A percentile compares a stretch with the other conserved stretches of the same genome.
Evolutionary conservation across 495 filamentous ascomycete genomes (phyloP).

Genomic region (Neurospora sublineolata): DNA sequence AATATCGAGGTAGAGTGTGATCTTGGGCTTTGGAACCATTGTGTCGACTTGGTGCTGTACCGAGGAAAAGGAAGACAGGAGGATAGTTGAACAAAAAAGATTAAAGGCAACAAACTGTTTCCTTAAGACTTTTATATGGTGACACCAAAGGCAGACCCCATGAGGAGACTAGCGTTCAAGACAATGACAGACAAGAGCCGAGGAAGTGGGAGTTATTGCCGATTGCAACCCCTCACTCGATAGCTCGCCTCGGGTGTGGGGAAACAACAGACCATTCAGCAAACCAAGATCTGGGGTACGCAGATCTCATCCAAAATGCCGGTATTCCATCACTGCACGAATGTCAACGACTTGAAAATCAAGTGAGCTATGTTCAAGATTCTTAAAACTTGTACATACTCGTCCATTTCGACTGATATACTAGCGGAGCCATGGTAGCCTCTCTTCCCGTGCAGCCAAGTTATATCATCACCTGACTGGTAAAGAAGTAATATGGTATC

Average conservation of each 20-base stretch:
- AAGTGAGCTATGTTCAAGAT: background rate
- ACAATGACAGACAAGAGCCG: background rate
- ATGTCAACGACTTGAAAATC: background rate
- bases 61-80: background rate
- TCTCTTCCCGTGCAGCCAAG: background rate
- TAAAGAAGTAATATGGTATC: background rate
- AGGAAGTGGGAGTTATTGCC: background rate
- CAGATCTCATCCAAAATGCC: background rate
- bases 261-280: background rate
- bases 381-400: background rate
- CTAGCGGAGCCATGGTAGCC: background rate
- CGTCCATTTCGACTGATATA: background rate
- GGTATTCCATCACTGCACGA: background rate
- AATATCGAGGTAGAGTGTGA: constrained; percentile 57
- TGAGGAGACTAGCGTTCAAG: background rate
- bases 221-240: background rate
- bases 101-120: no score
- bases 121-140: no score
- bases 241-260: background rate
- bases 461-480: background rate
- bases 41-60: background rate
- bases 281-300: background rate
- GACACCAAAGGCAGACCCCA: background rate
- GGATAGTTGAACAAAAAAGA: no score
- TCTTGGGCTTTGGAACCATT: constrained; percentile 31